These are phyloP conservation scores for Cladosporium oxysporum DNA, from an alignment of 2,329 filamentous ascomycete species.

Conservation along the genomic window DNA sequence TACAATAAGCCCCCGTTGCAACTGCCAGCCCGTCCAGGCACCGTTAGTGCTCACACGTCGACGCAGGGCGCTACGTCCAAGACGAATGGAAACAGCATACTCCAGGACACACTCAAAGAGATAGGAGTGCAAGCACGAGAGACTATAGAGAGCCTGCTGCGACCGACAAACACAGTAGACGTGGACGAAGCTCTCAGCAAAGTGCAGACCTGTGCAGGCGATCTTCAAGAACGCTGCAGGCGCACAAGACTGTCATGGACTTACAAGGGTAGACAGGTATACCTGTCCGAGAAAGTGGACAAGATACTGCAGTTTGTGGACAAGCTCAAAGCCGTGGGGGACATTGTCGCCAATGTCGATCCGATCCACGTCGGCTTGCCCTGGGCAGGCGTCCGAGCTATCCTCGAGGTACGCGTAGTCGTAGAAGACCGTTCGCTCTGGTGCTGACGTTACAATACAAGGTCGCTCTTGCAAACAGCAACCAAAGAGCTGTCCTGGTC, in stretches of 20 bases:
- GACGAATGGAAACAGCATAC: no score
- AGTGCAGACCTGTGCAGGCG: neutral
- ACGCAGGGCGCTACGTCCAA: no score
- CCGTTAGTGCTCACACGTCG: no score
- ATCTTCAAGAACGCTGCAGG: neutral
- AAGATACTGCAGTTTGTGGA: neutral
- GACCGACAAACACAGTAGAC: neutral
- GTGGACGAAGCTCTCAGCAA: neutral
- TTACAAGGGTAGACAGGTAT: conserved; percentile 7
- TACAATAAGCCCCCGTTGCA: no score
- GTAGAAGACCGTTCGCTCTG: conserved; percentile 21
- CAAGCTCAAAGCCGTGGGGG: conserved; percentile 12
- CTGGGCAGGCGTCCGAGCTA: conserved; percentile 25
- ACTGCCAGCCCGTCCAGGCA: no score
- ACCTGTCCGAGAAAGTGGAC: neutral
- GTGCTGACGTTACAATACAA: neutral
- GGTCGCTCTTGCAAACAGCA: conserved; percentile 9
- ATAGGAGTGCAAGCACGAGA: no score
- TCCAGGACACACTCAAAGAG: no score
- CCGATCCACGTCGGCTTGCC: conserved; percentile 13
- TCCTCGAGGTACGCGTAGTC: conserved; percentile 34
- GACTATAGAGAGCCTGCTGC: neutral
- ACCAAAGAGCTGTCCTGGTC: neutral
- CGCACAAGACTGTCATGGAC: conserved; percentile 14
- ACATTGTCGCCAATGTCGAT: conserved; percentile 7